Evolutionary conservation across 1,284 basidiomycete species (phyloP).

Genomic region (Naganishia albida): DNA sequence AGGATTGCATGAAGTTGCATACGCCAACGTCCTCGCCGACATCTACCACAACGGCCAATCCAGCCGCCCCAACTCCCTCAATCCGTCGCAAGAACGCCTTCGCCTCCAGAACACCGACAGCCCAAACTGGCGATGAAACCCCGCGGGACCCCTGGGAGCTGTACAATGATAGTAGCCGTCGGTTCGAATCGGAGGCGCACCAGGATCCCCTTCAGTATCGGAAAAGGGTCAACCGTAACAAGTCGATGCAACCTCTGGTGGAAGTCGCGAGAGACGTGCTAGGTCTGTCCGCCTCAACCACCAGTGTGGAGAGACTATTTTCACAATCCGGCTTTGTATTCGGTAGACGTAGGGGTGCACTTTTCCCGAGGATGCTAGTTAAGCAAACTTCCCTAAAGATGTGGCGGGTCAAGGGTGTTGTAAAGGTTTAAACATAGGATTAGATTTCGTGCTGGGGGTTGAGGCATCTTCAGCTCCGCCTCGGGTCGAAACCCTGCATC

Average conservation of each 20-base stretch:
- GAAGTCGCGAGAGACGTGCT: constrained; percentile 5
- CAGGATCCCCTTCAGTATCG: constrained; percentile 2
- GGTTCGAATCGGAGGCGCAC: not conserved
- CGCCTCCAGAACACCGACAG: constrained; percentile 4
- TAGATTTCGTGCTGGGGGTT: no score
- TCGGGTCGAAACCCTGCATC: no score
- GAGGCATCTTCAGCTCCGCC: no score
- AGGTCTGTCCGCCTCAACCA: constrained; percentile 1
- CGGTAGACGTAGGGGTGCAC: not conserved
- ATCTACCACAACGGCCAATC: not conserved
- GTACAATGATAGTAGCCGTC: not conserved
- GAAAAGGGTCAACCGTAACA: not conserved
- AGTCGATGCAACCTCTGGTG: constrained; percentile 5
- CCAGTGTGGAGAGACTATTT: constrained; percentile 14
- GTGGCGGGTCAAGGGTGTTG: not conserved
- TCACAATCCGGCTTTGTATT: constrained; percentile 9
- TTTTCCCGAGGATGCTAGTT: not conserved
- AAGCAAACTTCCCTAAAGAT: constrained; percentile 10
- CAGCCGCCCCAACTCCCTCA: not conserved
- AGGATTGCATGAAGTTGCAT: not conserved
- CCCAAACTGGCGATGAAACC: constrained; percentile 2
- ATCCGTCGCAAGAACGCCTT: constrained; percentile 2
- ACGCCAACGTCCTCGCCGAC: not conserved
- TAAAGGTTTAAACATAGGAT: no score
- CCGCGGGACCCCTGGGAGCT: constrained; percentile 2